These are phyloP conservation scores for Apiospora sp. DNA, from an alignment of 2,329 filamentous ascomycete species.

Conservation along the genomic window DNA sequence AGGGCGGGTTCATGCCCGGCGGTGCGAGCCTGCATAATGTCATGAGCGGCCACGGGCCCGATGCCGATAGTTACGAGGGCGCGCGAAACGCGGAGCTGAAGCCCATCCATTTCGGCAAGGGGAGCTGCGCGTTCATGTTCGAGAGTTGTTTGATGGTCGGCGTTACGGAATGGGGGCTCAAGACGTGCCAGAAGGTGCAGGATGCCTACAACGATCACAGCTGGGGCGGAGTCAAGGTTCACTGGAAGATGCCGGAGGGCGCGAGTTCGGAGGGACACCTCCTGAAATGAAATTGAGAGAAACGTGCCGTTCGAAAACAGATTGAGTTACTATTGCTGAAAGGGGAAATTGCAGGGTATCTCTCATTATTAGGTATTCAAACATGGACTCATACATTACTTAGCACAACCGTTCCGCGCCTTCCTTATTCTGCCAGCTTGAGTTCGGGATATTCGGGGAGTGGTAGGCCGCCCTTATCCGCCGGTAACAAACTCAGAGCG, in stretches of 20 bases:
- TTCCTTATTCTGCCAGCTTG: conserved; percentile 28
- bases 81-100: conserved; percentile 69
- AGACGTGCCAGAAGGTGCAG: conserved; percentile 66
- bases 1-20: conserved; percentile 55
- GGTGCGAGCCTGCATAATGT: conserved; percentile 65
- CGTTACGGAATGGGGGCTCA: conserved; percentile 73
- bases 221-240: conserved; percentile 74
- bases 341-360: conserved; percentile 6
- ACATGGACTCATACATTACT: not conserved
- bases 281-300: conserved; percentile 35
- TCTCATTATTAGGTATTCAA: not conserved
- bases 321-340: too few species aligned
- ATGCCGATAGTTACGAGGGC: conserved; percentile 58
- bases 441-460: conserved; percentile 41
- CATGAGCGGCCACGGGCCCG: conserved; percentile 66
- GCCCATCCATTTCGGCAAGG: conserved; percentile 65
- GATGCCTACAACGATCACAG: conserved; percentile 81
- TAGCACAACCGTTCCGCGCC: not conserved
- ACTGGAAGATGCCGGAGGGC: conserved; percentile 60
- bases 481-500: conserved; percentile 31
- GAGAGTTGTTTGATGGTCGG: conserved; percentile 75
- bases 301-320: not conserved
- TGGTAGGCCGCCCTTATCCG: conserved; percentile 33
- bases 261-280: conserved; percentile 37
- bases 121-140: conserved; percentile 74